Evolutionary conservation across 1,284 basidiomycete genomes (phyloP).

Genomic region (Apiotrichum brassicae): DNA sequence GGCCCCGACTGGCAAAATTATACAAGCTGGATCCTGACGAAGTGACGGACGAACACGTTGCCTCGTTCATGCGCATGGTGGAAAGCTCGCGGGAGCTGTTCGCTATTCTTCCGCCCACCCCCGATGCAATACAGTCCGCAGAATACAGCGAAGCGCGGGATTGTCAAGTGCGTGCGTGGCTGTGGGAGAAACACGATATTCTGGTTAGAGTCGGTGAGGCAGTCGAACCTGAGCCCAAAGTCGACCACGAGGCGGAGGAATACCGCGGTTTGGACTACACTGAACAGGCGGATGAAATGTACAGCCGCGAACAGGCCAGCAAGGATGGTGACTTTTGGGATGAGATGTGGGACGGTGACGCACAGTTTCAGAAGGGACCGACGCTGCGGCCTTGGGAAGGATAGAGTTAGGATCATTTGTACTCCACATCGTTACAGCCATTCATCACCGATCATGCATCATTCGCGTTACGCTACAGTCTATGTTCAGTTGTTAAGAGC

Average conservation of each 20-base stretch:
- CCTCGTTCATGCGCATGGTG: conserved; percentile 35
- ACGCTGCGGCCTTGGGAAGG: no score
- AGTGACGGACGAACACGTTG: background rate
- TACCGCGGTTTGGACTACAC: no score
- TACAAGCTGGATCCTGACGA: background rate
- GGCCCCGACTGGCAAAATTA: background rate
- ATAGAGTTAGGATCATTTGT: no score
- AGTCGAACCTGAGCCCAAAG: background rate
- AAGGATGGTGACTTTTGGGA: background rate
- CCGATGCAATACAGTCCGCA: conserved; percentile 1
- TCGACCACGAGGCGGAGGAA: background rate
- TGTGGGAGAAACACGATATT: background rate
- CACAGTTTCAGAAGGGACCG: no score
- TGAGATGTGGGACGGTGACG: no score
- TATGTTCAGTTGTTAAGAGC: no score
- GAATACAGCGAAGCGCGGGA: background rate
- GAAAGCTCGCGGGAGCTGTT: conserved; percentile 41
- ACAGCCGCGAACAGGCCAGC: background rate
- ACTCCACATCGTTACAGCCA: no score
- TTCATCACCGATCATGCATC: no score
- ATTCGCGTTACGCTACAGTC: no score
- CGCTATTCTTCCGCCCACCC: conserved; percentile 31
- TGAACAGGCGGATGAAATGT: no score
- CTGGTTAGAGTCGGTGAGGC: no score
- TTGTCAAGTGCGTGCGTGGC: background rate